Evolutionary conservation across 306 rosid genomes (phyloP), one percentile per base, ranked within the genome.

Genomic region (Glycyrrhiza uralensis): DNA sequence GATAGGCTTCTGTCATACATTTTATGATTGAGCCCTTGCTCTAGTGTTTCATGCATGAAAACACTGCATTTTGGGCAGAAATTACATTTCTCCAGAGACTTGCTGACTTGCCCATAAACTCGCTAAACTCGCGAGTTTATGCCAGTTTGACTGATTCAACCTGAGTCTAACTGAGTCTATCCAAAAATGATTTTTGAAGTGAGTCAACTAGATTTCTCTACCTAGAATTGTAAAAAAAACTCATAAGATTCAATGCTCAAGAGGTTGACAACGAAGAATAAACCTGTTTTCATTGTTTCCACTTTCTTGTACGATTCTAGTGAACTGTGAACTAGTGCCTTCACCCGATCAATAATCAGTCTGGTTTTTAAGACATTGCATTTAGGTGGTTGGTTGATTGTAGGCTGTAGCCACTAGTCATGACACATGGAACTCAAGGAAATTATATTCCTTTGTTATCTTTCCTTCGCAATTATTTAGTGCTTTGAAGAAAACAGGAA

Each of bases 401-500:
- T 7, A 19, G 47, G 10, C 7, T 17, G 38, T 28, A 59, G 23
- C 41, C 26, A 32, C 28, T 32, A 63, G 61, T 59, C 23, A 13
- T 49, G 35, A 7, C 33, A 26, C 49, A 15, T 36, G 36, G 33
- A 26, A 64, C 17, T 44, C 3, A 2, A 35, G 41, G 42, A 36
- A 45, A 51, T 22, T 41, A 8, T 33, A 50, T 63, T 17, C 32
- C 2, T 73, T 22, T 54, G 41, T 26, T 64, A 24, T 50, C 7
- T 38, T 20, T 18, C 44, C 33, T 54, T 10, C 10, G 9, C 20
- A 19, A 17, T 46, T 54, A 24, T 73, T 65, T 14, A 49, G 15
- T 50, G 14, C 36, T 50, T 73, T 78, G 39, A 3, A 19, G 26
- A 15, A 63, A 20, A 57, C 11, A 57, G 68, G 64, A 74, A 64